phyloP scores from a whole-genome alignment of 208 protist genomes.

The Spongospora subterranea region DNA sequence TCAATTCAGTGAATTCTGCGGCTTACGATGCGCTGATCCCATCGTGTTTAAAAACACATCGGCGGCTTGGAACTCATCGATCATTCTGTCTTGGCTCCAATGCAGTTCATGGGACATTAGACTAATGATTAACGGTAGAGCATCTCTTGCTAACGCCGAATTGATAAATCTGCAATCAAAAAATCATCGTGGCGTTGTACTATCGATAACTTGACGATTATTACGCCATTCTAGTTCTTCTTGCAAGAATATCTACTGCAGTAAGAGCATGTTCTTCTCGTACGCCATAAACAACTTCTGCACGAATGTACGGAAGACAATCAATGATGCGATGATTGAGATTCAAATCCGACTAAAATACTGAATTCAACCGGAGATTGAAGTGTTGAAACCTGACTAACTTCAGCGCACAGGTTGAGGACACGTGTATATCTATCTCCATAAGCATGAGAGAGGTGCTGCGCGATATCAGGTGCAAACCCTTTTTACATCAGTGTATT shows the following conservation, averaged over 20 bases:
- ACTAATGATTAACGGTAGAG: constrained; percentile 81
- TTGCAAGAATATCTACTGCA: constrained; percentile 86
- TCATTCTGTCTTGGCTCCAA: constrained; percentile 71
- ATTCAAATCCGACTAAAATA: background rate
- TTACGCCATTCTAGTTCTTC: constrained; percentile 83
- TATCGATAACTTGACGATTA: background rate
- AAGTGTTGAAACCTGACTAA: background rate
- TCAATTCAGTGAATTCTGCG: no score
- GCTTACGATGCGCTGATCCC: no score
- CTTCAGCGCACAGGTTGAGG: background rate
- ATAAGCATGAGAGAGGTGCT: constrained; percentile 72
- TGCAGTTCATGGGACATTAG: constrained; percentile 83
- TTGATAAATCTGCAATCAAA: background rate
- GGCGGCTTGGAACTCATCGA: constrained; percentile 18
- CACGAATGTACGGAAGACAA: constrained; percentile 15
- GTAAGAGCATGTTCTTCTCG: constrained; percentile 84
- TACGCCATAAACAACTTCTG: constrained; percentile 83
- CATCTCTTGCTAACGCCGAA: constrained; percentile 70
- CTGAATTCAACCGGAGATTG: background rate
- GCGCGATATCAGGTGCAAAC: constrained; percentile 63
- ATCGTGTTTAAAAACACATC: constrained; percentile 60
- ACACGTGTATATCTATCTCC: constrained; percentile 75
- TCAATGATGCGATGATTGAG: background rate
- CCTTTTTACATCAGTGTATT: constrained; percentile 56
- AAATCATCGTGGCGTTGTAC: background rate